A percentile compares a stretch with the other conserved stretches of the same genome.
These are phyloP conservation scores for Flaveria brownii DNA, from an alignment of 129 eudicot species.

Conservation along the genomic window DNA sequence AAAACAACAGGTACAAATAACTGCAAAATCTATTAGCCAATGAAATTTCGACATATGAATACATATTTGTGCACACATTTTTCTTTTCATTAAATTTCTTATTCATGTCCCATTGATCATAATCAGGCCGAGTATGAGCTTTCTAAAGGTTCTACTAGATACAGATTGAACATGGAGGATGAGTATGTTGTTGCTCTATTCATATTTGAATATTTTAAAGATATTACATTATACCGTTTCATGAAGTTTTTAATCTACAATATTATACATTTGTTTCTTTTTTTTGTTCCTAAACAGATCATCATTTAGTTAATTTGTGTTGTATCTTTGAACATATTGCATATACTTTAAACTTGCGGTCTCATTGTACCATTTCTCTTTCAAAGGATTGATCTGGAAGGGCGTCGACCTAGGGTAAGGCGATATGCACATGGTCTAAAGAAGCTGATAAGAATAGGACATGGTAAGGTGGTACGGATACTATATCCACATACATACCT, in stretches of 20 bases:
- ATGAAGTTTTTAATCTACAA: neutral
- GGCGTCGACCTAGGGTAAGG: constrained; percentile 81
- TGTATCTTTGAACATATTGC: constrained; percentile 12
- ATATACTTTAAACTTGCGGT: neutral
- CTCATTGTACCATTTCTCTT: constrained; percentile 30
- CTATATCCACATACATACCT: neutral
- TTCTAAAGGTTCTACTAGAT: constrained; percentile 61
- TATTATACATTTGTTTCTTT: neutral
- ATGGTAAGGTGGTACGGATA: constrained; percentile 57
- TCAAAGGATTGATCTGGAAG: constrained; percentile 83
- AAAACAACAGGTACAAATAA: constrained; percentile 64
- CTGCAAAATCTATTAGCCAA: neutral
- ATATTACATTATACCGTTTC: neutral
- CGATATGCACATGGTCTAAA: constrained; percentile 78
- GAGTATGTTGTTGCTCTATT: constrained; percentile 52
- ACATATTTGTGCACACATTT: neutral
- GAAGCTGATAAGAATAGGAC: constrained; percentile 82
- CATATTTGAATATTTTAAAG: neutral
- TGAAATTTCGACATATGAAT: neutral
- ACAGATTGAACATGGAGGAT: constrained; percentile 62
- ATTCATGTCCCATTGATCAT: constrained; percentile 6
- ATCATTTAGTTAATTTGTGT: neutral
- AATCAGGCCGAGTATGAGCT: constrained; percentile 82
- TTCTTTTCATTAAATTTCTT: constrained; percentile 15
- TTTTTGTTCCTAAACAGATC: neutral